Evolutionary conservation across 352 stramenopile species (phyloP), one percentile per base, ranked within the genome.

Genomic region (Phytophthora lateralis): DNA sequence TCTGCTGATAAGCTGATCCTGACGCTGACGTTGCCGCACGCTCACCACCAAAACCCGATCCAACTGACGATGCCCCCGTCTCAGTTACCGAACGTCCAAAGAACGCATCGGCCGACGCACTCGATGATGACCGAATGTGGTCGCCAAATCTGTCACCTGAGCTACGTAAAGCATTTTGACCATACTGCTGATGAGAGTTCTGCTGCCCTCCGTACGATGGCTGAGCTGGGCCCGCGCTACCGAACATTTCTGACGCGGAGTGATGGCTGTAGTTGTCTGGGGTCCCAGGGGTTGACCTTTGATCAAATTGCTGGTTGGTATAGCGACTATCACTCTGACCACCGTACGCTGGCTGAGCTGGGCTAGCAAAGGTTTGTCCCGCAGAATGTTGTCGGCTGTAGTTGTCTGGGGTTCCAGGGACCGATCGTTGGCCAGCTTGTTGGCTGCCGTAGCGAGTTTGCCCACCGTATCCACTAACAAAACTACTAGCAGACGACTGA

Each of bases 401-500:
- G 35, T 45, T 63, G 42, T 69, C 56, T 21, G 47, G 17, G 6
- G 56, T 62, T 47, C 38, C 57, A 37, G 63, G 62, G 29, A 51
- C 35, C 29, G 54, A 59, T 24, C 14, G 43, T 55, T 64, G 38
- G 14, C 46, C 55, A 50, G 34, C 48, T 45, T 55, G 55, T 17
- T 66, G 60, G 11, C 42, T 58, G 42, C 41, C 30, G 29, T 54
- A 57, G 17, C 55, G 38, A 58, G 39, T 67, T 30, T 58, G 53
- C 6, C 35, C 44, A 24, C 34, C 56, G 55, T 50, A 64, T n/a
- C 30, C 58, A 21, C 55, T 63, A 21, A 26, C 47, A 46, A 69
- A 69, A 45, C 52, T 58, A 52, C 46, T 73, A 14, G 63, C 42
- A 45, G 54, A 72, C 53, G 63, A 67, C 29, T 76, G 68, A 6